Base-by-base conservation (phyloP, 2,329 filamentous ascomycete genomes). In the Neonectria faginata region DNA sequence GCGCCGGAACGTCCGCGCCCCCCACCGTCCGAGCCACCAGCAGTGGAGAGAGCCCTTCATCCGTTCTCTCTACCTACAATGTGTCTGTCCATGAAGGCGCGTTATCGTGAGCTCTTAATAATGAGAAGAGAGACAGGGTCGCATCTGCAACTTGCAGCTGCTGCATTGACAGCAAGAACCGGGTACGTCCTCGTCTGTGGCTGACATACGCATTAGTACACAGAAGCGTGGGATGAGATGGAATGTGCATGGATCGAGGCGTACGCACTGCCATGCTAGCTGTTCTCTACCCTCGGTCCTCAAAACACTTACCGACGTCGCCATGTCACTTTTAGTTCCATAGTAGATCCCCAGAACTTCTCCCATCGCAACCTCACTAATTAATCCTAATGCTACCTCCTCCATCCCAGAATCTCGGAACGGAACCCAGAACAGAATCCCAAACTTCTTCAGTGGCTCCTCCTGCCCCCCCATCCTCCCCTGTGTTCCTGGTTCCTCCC, bases 131-230 rank as follows among this genome's bases (percentile, higher is more conserved):
- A 3, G 39, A 29, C 29, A 29, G 29, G 22, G 20, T 16, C 29
- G 33, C 27, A 18, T 18, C 47, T 18, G 47, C 47, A 22, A 7
- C 42, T 45, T 44, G 57, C 20, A 47, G 51, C 50, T 44, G 18
- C 18, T 44, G 48, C 39, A 36, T 53, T 60, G 50, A 60, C 57
- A 60, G 57, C 57, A 31, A 60, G 48, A 51, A 51, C 50, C 50
- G 41, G 57, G 50, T 47, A 60, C 57, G 31, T 33, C 11, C 31
- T 33, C 31, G 10, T 33, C 31, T 33, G 31, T 33, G 29, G 29
- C 29, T 31, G 31, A 25, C 18, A 25, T 11, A 22, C 11, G 3
- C 7, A 44, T 31, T 3, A 22, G 22, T 14, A 48, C 25, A 44
- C 39, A 22, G 27, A 52, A 36, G 27, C 48, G 57, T 59, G 48